Base-by-base conservation (phyloP, 2,329 filamentous ascomycete genomes). In the Ceratocystis smalleyi region DNA sequence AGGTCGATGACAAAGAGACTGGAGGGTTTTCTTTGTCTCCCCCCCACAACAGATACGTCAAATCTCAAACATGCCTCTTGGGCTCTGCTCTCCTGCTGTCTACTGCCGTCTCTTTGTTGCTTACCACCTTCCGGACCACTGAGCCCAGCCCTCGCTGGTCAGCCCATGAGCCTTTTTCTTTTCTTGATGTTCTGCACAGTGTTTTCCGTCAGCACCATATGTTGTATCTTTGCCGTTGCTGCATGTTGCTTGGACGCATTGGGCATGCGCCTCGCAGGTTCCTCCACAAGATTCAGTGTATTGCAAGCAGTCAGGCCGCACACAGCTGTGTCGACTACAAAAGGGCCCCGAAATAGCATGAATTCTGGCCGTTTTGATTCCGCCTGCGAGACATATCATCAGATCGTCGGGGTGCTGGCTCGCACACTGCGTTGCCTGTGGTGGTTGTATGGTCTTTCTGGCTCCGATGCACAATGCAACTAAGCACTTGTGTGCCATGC, bases 401-500 rank as follows among this genome's bases (percentile, higher is more conserved):
- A 57, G 54, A n/a, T 30, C 15, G 17, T 57, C 19, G 30, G 54
- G 27, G n/a, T 57, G 35, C 15, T 15, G n/a, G 54, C 12, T 24
- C 5, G n/a, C 17, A n/a, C 30, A n/a, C 15, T 30, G 27, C 30
- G 19, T 35, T 1, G 27, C 3, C 17, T 57, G 54, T 35, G 54
- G 54, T 3, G 54, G 15, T 17, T 57, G 54, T 2, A 57, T 30
- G 3, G 54, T 57, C 54, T 57, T 57, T 19, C 27, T 30, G 1
- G 64, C 7, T 24, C 51, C 49, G 4, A 45, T 59, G 54, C 64
- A 65, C 6, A 63, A 55, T 22, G 64, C 59, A 12, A 65, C 15
- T 17, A 61, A n/a, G 61, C 64, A 65, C 43, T 65, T 65, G 54
- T 65, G 64, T 5, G 27, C 40, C 8, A 35, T 40, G 61, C 64